Percentiles rank a stretch among this genome's conserved stretches.
Conservation (phyloP, 768 basidiomycete species). For the Tricholoma hemisulphureum region DNA sequence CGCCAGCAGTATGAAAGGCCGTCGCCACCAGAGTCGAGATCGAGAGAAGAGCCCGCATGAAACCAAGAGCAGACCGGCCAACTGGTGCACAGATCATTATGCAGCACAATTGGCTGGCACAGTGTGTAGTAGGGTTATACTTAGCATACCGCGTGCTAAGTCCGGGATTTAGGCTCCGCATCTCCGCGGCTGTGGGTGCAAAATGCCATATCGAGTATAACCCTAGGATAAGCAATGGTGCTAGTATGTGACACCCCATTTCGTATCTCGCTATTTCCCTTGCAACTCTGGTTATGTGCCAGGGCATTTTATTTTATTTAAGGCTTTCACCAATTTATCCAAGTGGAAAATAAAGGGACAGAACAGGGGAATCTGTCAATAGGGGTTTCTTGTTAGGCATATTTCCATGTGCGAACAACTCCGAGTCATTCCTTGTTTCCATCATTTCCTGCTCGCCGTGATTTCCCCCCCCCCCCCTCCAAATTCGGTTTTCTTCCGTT, state of each 20-base stretch:
- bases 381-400: slow-evolving; percentile 10
- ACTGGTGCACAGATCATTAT: too few relatives aligned
- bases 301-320: too few relatives aligned
- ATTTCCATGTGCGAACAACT: slow-evolving; percentile 27
- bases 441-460: slow-evolving; percentile 24
- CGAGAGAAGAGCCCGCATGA: background rate
- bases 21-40: background rate
- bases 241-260: background rate
- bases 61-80: too few relatives aligned
- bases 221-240: background rate
- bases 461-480: slow-evolving; percentile 24
- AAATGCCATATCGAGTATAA: slow-evolving; percentile 13
- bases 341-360: slow-evolving; percentile 22
- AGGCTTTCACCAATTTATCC: slow-evolving; percentile 21
- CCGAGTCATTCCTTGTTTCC: slow-evolving; percentile 14
- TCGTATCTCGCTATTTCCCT: too few relatives aligned
- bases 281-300: too few relatives aligned
- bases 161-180: slow-evolving; percentile 1
- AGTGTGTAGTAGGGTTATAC: background rate
- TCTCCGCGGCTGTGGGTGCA: slow-evolving; percentile 16
- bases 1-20: slow-evolving; percentile 17
- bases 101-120: too few relatives aligned
- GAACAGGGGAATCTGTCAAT: slow-evolving; percentile 12
- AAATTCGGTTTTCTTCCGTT: slow-evolving; percentile 37
- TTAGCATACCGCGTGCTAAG: background rate